Conservation (phyloP, 768 basidiomycete species). For the Clavulina sp. region DNA sequence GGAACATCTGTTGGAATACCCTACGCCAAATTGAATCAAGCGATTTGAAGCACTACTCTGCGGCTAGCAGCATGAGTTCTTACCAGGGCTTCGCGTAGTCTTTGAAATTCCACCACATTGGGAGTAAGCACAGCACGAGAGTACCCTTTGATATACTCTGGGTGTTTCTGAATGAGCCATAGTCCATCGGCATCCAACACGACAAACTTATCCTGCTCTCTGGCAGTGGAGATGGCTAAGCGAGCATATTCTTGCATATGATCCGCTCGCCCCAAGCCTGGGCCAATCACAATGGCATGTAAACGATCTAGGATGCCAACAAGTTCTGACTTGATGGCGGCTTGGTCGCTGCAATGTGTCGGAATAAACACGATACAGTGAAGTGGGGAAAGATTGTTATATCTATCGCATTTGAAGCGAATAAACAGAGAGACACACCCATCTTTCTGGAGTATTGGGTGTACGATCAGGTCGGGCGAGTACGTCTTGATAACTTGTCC, state of each 20-base stretch:
- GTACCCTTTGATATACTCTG: conserved; percentile 64
- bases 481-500: conserved; percentile 92
- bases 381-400: not conserved
- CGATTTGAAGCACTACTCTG: not conserved
- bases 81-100: conserved; percentile 59
- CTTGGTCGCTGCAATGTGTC: conserved; percentile 17
- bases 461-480: conserved; percentile 92
- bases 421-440: conserved; percentile 26
- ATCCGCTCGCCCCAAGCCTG: conserved; percentile 77
- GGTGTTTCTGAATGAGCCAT: conserved; percentile 61
- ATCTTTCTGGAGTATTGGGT: conserved; percentile 67
- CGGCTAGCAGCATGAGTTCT: conserved; percentile 13
- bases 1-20: conserved; percentile 35
- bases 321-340: conserved; percentile 34
- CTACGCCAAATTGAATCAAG: conserved; percentile 13
- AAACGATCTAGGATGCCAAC: conserved; percentile 62
- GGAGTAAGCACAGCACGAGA: conserved; percentile 80
- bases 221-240: conserved; percentile 57
- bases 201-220: conserved; percentile 60
- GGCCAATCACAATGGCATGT: conserved; percentile 86
- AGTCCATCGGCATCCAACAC: conserved; percentile 93
- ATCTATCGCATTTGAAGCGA: conserved; percentile 19
- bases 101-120: conserved; percentile 82
- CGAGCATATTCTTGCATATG: conserved; percentile 80
- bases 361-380: not conserved